Percentiles rank a stretch among this genome's conserved stretches.
Conservation (phyloP, 2,329 filamentous ascomycete species). For the Colletotrichum tamarilloi region DNA sequence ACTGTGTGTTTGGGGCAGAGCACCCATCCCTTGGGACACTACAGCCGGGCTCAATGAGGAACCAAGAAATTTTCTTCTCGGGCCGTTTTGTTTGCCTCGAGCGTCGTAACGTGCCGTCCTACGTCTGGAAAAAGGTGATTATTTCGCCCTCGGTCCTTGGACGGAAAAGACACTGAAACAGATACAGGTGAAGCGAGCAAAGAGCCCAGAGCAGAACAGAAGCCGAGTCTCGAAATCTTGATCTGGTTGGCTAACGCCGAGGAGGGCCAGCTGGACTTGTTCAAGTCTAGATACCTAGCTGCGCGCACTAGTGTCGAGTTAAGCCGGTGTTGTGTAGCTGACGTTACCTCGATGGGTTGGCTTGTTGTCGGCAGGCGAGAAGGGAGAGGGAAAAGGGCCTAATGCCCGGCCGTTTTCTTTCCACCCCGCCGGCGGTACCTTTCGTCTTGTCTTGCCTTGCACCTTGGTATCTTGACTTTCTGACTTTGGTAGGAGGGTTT, state of each 20-base stretch:
- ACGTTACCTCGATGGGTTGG: neutral
- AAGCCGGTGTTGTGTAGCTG: neutral
- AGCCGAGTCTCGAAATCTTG: neutral
- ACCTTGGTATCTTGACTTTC: neutral
- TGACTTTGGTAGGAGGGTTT: neutral
- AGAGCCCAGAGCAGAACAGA: neutral
- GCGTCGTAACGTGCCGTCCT: neutral
- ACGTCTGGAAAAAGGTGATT: neutral
- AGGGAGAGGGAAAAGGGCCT: neutral
- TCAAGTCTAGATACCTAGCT: neutral
- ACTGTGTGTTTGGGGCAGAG: neutral
- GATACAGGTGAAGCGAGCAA: neutral
- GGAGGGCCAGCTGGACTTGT: neutral
- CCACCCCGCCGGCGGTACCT: neutral
- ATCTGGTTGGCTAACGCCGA: neutral
- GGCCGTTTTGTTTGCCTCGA: neutral
- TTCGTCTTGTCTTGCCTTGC: neutral
- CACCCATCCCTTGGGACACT: neutral
- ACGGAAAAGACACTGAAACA: neutral
- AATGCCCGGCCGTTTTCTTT: conserved; percentile 23
- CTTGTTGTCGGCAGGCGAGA: neutral
- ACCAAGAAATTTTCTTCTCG: neutral
- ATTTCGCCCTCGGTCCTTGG: neutral
- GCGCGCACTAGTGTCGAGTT: neutral
- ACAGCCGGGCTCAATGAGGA: neutral